Percentiles rank a stretch among this genome's conserved stretches.
Evolutionary conservation across 352 stramenopile species (phyloP).

Genomic region (Phytophthora pisi): DNA sequence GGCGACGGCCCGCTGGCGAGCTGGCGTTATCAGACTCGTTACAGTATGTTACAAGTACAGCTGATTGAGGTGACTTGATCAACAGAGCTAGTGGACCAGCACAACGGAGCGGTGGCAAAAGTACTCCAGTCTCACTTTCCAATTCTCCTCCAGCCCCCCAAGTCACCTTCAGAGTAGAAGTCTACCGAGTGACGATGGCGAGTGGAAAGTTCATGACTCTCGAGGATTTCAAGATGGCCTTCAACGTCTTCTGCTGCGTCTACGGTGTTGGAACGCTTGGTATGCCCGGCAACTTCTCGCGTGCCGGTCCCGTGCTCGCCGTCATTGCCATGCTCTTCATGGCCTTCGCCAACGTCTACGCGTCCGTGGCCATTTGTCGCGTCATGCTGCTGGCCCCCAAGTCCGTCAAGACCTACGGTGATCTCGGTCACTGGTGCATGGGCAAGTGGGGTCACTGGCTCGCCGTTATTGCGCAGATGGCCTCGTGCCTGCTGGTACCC

Average conservation of each 20-base stretch:
- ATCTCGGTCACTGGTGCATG: constrained; percentile 59
- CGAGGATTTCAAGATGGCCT: constrained; percentile 30
- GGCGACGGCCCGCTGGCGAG: too few relatives aligned
- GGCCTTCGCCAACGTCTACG: constrained; percentile 67
- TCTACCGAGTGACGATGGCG: neutral
- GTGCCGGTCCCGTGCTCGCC: constrained; percentile 27
- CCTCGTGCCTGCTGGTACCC: constrained; percentile 54
- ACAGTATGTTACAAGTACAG: neutral
- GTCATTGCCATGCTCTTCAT: constrained; percentile 59
- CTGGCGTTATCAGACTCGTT: too few relatives aligned
- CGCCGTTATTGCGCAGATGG: constrained; percentile 51
- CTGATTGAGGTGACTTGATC: neutral
- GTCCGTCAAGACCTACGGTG: constrained; percentile 54
- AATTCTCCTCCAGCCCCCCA: neutral
- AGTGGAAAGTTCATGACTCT: neutral
- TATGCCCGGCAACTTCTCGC: constrained; percentile 30
- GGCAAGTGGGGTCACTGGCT: constrained; percentile 56
- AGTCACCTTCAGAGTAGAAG: neutral
- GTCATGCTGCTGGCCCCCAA: constrained; percentile 57
- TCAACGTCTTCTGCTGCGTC: constrained; percentile 21
- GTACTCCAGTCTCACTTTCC: neutral
- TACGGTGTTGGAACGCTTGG: constrained; percentile 29
- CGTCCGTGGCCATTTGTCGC: constrained; percentile 50
- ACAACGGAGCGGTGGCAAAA: neutral
- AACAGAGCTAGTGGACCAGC: neutral